These are phyloP conservation scores for Recurvomyces mirabilis DNA, from an alignment of 495 filamentous ascomycete genomes.

Conservation along the genomic window DNA sequence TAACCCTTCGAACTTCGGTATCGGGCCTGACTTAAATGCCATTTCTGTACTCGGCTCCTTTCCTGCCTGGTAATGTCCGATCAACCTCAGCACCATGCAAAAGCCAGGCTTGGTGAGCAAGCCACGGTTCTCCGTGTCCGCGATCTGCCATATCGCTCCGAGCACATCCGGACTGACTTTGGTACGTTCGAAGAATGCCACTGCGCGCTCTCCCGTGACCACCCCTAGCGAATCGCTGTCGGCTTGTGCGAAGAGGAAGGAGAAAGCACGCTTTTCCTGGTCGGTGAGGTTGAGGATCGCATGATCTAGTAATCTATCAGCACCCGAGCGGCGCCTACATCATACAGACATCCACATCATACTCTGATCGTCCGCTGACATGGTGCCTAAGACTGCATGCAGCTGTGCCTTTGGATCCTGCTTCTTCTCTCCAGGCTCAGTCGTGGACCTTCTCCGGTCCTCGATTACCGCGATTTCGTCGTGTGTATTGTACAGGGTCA, in stretches of 20 bases:
- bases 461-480: no score
- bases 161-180: constrained; percentile 70
- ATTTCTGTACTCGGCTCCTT: constrained; percentile 67
- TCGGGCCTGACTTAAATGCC: constrained; percentile 53
- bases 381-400: no score
- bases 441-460: no score
- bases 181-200: constrained; percentile 97
- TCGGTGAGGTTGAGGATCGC: constrained; percentile 76
- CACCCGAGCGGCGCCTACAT: no score
- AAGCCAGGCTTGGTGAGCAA: constrained; percentile 86
- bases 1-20: constrained; percentile 83
- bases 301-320: constrained; percentile 31
- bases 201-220: constrained; percentile 88
- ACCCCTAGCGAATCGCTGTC: constrained; percentile 86
- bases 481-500: no score
- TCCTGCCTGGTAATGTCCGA: constrained; percentile 85
- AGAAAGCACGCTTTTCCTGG: constrained; percentile 88
- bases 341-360: no score
- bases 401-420: no score
- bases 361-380: no score
- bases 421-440: no score
- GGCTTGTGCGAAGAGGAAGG: constrained; percentile 78
- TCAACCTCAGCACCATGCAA: constrained; percentile 79
- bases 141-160: constrained; percentile 99
- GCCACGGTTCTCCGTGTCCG: constrained; percentile 90